Percentiles rank a stretch among this genome's conserved stretches.
phyloP scores from a whole-genome alignment of 495 filamentous ascomycete genomes.

The Hyaloscypha hepaticicola region DNA sequence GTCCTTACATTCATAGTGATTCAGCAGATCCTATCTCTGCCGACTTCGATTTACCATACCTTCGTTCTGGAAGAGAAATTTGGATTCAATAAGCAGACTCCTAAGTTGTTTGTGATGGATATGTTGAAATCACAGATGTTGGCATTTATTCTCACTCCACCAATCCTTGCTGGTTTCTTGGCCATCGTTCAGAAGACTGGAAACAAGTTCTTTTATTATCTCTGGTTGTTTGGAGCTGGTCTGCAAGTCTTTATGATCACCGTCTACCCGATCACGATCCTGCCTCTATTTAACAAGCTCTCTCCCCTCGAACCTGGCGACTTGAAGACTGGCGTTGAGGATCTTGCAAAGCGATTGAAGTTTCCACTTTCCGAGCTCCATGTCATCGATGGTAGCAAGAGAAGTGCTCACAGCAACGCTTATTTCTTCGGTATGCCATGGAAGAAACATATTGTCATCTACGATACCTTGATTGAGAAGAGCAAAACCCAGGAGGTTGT shows the following conservation, averaged over 20 bases:
- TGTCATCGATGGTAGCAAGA: constrained; percentile 97
- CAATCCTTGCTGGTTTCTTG: constrained; percentile 86
- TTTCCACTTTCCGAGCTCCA: constrained; percentile 90
- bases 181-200: constrained; percentile 90
- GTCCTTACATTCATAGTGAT: constrained; percentile 82
- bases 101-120: constrained; percentile 84
- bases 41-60: constrained; percentile 83
- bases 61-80: constrained; percentile 97
- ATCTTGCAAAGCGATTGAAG: constrained; percentile 75
- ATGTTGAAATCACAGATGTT: constrained; percentile 89
- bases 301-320: constrained; percentile 84
- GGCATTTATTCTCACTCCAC: constrained; percentile 72
- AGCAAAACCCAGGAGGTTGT: constrained; percentile 88
- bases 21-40: constrained; percentile 73
- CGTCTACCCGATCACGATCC: constrained; percentile 90
- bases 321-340: constrained; percentile 86
- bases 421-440: constrained; percentile 98
- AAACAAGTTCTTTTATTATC: constrained; percentile 91
- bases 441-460: constrained; percentile 99
- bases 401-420: constrained; percentile 94
- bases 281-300: constrained; percentile 97
- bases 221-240: constrained; percentile 87
- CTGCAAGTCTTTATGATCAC: constrained; percentile 93
- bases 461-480: constrained; percentile 96
- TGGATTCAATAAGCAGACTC: constrained; percentile 97